A percentile compares a stretch with the other conserved stretches of the same genome.
These are phyloP conservation scores for Isoetes engelmannii DNA, from an alignment of 83 land plant genomes.

Conservation along the genomic window DNA sequence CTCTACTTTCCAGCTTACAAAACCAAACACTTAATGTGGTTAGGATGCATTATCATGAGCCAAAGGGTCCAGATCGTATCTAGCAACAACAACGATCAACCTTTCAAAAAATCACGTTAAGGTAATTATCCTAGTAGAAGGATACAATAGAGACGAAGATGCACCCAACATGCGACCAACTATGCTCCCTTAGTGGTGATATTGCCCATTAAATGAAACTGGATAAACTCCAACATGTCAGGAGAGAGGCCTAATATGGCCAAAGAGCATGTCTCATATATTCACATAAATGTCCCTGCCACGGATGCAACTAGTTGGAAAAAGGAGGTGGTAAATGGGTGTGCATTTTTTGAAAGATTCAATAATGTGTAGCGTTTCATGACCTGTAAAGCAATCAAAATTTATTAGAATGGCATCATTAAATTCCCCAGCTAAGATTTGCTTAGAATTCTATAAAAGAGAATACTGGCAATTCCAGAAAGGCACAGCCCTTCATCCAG, in stretches of 20 bases:
- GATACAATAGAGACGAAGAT: constrained; percentile 98
- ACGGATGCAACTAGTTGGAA: constrained; percentile 91
- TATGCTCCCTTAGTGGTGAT: constrained; percentile 92
- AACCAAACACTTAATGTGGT: no score
- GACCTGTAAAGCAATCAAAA: constrained; percentile 38
- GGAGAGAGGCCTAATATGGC: background rate
- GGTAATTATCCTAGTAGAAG: constrained; percentile 23
- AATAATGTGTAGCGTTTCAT: constrained; percentile 88
- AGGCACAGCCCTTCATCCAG: constrained; percentile 93
- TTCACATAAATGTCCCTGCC: constrained; percentile 92
- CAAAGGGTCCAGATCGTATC: no score
- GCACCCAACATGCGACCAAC: constrained; percentile 98
- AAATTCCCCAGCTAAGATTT: background rate
- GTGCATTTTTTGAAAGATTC: constrained; percentile 86
- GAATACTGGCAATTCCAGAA: constrained; percentile 91
- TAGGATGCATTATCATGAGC: no score
- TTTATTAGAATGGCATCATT: background rate
- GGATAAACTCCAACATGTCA: no score
- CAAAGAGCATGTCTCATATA: background rate
- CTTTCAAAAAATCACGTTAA: constrained; percentile 23
- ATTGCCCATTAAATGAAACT: constrained; percentile 98
- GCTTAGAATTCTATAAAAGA: constrained; percentile 96
- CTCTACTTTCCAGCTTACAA: no score
- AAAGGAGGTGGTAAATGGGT: constrained; percentile 70
- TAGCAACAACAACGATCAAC: constrained; percentile 79